Evolutionary conservation across 192 early-diverging fungal species (phyloP).

Genomic region (Coemansia sp.): DNA sequence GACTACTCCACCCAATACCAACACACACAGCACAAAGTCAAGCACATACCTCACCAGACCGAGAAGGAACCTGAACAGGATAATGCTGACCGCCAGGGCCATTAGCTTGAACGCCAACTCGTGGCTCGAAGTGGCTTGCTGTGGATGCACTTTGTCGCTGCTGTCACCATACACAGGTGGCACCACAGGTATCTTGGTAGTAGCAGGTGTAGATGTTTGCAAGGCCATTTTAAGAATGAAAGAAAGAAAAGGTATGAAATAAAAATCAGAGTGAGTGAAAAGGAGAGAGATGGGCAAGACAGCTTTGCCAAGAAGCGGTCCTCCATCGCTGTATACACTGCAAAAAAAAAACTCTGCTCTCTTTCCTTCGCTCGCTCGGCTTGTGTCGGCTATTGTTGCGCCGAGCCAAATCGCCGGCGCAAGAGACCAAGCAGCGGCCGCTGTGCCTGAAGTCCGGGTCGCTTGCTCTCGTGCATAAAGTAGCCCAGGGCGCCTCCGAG

Average conservation of each 20-base stretch:
- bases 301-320: background rate
- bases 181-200: background rate
- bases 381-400: background rate
- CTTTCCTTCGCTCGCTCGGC: background rate
- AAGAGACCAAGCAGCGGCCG: slow-evolving; percentile 34
- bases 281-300: background rate
- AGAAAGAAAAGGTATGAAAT: background rate
- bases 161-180: background rate
- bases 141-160: background rate
- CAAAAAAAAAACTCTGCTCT: background rate
- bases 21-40: slow-evolving; percentile 28
- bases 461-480: slow-evolving; percentile 50
- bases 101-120: slow-evolving; percentile 36
- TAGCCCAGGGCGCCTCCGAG: slow-evolving; percentile 45
- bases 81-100: slow-evolving; percentile 24
- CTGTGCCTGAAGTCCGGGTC: slow-evolving; percentile 22
- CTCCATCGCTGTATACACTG: slow-evolving; percentile 1
- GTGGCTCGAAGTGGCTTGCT: slow-evolving; percentile 13
- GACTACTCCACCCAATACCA: slow-evolving; percentile 23
- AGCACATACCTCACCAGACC: slow-evolving; percentile 38
- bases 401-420: slow-evolving; percentile 22
- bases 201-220: background rate
- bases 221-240: background rate
- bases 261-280: slow-evolving; percentile 9
- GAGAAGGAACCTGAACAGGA: slow-evolving; percentile 24